Evolutionary conservation across 306 rosid genomes (phyloP), one percentile per base, ranked within the genome.

Genomic region (Cicer judaicum): DNA sequence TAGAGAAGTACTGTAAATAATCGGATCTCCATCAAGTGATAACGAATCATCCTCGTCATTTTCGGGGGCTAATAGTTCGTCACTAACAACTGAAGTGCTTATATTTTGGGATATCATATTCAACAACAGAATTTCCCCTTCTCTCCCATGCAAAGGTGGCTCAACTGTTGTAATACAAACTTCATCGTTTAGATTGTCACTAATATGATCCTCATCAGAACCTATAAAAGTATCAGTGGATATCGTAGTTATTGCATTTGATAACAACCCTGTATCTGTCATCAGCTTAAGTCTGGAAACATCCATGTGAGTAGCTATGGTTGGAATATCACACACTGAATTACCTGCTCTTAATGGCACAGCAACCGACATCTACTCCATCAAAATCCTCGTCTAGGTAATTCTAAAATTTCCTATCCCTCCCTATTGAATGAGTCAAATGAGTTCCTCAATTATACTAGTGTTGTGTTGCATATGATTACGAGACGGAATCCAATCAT

Each of bases 311-410:
- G 85, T 73, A 64, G 85, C 89, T 83, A 81, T 61, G 54, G 82
- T 80, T 82, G 96, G 75, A 67, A 83, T 89, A 85, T 91, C 97
- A 84, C 88, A 89, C 81, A 89, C 87, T 57, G 86, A 88, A 80
- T 88, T 88, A 86, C 92, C 91, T 89, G 89, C 84, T 79, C 84
- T 79, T 75, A 91, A 89, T 78, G 97, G 89, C 86, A 89, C 88
- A 14, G 77, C 76, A 50, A 88, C 87, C 49, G 87, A 85, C 88
- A 93, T 86, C 84, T 89, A 92, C 90, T 91, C 97, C 96, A 91
- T 89, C 75, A 85, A 87, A 87, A 78, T 74, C 81, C 79, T 83
- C 88, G 82, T 84, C 89, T 81, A 73, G 59, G 82, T 39, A 74
- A 85, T 68, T 79, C 70, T 83, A 84, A 84, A 91, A 85, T 89